Base-by-base conservation (phyloP, 495 filamentous ascomycete genomes). In the Chaetomium fimeti region DNA sequence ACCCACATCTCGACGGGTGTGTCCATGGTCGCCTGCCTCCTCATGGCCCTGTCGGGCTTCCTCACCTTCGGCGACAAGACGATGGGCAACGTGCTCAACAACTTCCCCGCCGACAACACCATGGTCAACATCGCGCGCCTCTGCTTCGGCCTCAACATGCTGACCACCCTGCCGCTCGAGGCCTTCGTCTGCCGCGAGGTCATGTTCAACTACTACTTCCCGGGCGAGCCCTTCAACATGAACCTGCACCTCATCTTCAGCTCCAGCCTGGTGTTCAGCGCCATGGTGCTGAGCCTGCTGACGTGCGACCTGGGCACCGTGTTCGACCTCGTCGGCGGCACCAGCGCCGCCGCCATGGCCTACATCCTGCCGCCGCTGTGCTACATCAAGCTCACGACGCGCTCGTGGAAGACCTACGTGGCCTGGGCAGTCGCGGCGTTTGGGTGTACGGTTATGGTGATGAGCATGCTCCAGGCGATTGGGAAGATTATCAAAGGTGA, bases 61-160 rank as follows among this genome's bases (percentile, higher is more conserved):
- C 81, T 98, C 16, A 92, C 88, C 48, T 98, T 98, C 66, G 92
- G 95, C 59, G 90, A 92, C 70, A 86, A 88, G 64, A 98, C 94
- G 1, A 79, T 91, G 69, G 94, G 94, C 61, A 98, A 98, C 73
- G 91, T 98, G 45, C 86, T 98, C 61, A 98, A 98, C 78, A 98
- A 98, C 77, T 97, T 98, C 73, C 91, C 94, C 5, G 81, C 85
- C 9, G 85, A 92, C 71, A 97, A 96, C 74, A 83, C 87, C 64
- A 85, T 98, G 84, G 90, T 97, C 67, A 98, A 97, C 74, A 85
- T 98, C 60, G 94, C 94, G 48, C 86, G 94, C 69, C 81, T 98
- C 68, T 97, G 91, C 73, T 97, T 98, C 68, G 94, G 95, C 5
- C 78, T 98, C 61, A 98, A 98, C 79, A 98, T 98, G 94, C 85